These are phyloP conservation scores for Geranomyces michiganensis DNA, from an alignment of 192 early-diverging fungal genomes.

Conservation along the genomic window DNA sequence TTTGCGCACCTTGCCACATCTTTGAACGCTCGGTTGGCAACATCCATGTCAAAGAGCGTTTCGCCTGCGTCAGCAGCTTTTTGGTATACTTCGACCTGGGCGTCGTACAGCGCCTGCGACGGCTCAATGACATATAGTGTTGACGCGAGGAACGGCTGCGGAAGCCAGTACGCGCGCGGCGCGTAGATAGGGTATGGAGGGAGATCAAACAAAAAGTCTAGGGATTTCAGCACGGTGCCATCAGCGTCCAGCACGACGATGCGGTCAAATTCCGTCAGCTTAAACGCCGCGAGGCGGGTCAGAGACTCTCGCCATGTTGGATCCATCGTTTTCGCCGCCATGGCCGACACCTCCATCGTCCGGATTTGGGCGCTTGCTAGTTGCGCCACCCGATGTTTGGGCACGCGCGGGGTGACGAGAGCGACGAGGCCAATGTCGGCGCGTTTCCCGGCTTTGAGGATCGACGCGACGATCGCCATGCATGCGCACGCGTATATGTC, in stretches of 20 bases:
- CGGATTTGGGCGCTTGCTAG: neutral
- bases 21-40: constrained; percentile 20
- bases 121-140: constrained; percentile 26
- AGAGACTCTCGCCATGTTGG: too few relatives aligned
- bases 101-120: constrained; percentile 2
- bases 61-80: neutral
- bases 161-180: constrained; percentile 28
- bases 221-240: constrained; percentile 4
- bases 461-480: neutral
- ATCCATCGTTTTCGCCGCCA: neutral
- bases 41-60: constrained; percentile 31
- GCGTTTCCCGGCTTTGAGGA: constrained; percentile 8
- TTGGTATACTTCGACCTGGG: neutral
- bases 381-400: neutral
- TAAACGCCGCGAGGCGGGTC: too few relatives aligned
- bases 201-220: constrained; percentile 26
- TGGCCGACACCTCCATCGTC: too few relatives aligned
- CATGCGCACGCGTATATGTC: constrained; percentile 16
- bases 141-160: constrained; percentile 19
- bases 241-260: constrained; percentile 19
- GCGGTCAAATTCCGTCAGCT: too few relatives aligned
- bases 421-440: constrained; percentile 9
- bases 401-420: constrained; percentile 9
- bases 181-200: constrained; percentile 18
- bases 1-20: neutral